Evolutionary conservation across 2,329 filamentous ascomycete genomes (phyloP), one percentile per base, ranked within the genome.

Genomic region (Aspergillus sp.): DNA sequence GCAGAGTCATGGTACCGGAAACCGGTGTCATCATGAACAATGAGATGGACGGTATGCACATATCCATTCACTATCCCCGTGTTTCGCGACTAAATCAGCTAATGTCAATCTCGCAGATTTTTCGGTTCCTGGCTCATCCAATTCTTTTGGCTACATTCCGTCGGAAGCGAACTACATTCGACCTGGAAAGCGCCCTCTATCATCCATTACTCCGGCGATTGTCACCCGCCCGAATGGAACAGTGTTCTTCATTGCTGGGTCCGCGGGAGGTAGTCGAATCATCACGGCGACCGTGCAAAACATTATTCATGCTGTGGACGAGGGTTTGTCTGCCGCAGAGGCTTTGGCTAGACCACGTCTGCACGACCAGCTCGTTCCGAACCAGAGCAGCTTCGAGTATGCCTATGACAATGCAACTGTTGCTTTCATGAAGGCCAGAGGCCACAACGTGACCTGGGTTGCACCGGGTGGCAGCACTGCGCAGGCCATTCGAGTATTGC

Each of bases 121-220:
- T 79, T 91, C 88, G 52, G 92, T 96, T 68, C 93, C 94, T 0
- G 86, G 86, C 55, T 79, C 83, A 1, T 83, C 82, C 59, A 96
- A 96, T 73, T 86, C 88, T 26, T 98, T 97, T 72, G 92, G 92
- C 55, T 96, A 92, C 77, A 84, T 88, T 49, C 92, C 94, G 1
- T 88, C 86, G 0, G 85, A 87, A 4, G 84, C 88, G 49, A 97
- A 98, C 81, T 97, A 87, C 73, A 87, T 97, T 73, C 84, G 87
- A 5, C 87, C 91, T 0, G 83, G 86, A 52, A 97, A 97, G 76
- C 86, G 94, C 0, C 92, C 93, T 0, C 80, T 97, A 4, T 93
- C 89, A 1, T 93, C 90, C 63, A 92, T 95, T 66, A 87, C 89
- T 0, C 92, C 93, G 4, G 81, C 91, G 57, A 93, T 96, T 54